Conservation (phyloP, 169 alveolate genomes). For the Babesia ovata region DNA sequence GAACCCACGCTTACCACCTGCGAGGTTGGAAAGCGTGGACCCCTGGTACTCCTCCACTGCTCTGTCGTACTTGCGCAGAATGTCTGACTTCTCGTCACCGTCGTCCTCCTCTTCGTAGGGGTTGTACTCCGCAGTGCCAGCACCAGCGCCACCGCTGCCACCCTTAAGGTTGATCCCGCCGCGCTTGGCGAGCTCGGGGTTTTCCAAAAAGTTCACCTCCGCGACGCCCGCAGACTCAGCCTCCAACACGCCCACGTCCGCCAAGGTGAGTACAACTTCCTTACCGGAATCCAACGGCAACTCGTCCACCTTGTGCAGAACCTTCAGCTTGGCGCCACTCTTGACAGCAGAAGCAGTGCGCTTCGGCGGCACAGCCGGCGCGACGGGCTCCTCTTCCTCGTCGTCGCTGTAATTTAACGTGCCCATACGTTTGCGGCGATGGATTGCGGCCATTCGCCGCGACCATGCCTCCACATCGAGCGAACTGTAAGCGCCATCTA, state of each 20-base stretch:
- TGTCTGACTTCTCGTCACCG: conserved; percentile 35
- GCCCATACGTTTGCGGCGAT: conserved; percentile 11
- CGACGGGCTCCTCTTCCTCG: conserved; percentile 35
- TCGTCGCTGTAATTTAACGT: conserved; percentile 61
- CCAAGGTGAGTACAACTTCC: conserved; percentile 53
- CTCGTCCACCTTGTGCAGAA: conserved; percentile 59
- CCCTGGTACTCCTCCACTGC: conserved; percentile 58
- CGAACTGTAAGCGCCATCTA: conserved; percentile 17
- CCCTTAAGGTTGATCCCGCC: conserved; percentile 6
- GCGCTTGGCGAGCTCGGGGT: conserved; percentile 47
- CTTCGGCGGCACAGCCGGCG: neutral
- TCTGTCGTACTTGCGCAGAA: conserved; percentile 54
- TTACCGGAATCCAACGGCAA: conserved; percentile 47
- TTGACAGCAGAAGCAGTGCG: neutral
- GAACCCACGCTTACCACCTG: conserved; percentile 51
- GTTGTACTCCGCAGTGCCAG: conserved; percentile 28
- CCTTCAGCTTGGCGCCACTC: conserved; percentile 42
- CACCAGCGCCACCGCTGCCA: conserved; percentile 2
- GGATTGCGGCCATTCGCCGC: conserved; percentile 42
- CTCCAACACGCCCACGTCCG: conserved; percentile 64
- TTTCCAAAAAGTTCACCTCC: conserved; percentile 64
- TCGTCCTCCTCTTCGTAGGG: conserved; percentile 63
- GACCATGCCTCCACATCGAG: conserved; percentile 61
- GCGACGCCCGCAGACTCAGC: conserved; percentile 65
- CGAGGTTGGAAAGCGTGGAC: conserved; percentile 26